Percentiles rank a stretch among this genome's conserved stretches.
phyloP scores from a whole-genome alignment of 1,284 basidiomycete species.

The Trichosporon coremiiforme region DNA sequence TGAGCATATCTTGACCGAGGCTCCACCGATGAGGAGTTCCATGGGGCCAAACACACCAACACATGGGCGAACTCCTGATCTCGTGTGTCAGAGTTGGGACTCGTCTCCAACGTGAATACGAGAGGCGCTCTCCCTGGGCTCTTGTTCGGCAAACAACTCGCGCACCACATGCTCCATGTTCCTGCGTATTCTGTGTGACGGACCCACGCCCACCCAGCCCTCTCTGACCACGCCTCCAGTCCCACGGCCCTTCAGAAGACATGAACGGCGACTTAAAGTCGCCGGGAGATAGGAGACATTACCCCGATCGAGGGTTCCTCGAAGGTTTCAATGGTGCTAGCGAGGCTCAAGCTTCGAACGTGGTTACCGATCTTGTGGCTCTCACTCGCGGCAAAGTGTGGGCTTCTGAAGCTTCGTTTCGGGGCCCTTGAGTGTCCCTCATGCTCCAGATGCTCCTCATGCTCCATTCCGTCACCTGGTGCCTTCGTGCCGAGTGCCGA shows the following conservation, averaged over 20 bases:
- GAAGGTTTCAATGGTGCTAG: background rate
- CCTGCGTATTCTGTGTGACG: background rate
- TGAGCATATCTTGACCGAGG: background rate
- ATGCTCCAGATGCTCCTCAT: background rate
- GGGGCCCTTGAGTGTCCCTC: background rate
- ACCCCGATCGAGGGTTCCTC: background rate
- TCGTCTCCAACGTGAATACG: background rate
- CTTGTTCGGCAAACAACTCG: background rate
- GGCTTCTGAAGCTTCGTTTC: conserved; percentile 2
- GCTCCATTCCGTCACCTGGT: too few relatives aligned
- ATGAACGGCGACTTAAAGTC: background rate
- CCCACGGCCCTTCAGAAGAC: too few relatives aligned
- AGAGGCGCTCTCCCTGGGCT: background rate
- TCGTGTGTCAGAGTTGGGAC: background rate
- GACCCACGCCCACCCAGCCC: background rate
- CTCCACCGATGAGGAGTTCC: background rate
- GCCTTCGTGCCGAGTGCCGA: background rate
- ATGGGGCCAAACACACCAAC: background rate
- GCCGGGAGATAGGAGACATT: background rate
- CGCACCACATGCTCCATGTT: background rate
- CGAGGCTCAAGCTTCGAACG: conserved; percentile 12
- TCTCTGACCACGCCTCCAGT: too few relatives aligned
- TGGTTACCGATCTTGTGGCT: conserved; percentile 10
- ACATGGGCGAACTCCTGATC: background rate
- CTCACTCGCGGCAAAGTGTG: background rate